Conservation (phyloP, 371 early-diverging fungal species). For the Apophysomyces ossiformis region DNA sequence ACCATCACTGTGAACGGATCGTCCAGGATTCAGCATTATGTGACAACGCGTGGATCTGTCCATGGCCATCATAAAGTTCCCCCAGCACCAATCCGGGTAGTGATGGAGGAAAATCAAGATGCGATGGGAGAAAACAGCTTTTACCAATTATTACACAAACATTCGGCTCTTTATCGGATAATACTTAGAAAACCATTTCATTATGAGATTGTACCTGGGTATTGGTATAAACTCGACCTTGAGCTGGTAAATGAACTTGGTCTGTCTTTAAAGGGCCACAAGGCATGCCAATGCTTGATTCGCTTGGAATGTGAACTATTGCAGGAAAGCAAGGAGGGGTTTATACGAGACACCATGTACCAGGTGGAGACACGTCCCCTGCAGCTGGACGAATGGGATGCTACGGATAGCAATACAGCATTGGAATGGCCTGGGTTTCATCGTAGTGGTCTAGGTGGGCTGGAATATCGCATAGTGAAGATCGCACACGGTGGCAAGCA, state of each 20-base stretch:
- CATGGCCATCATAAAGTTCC: background rate
- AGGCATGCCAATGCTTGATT: conserved; percentile 21
- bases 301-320: conserved; percentile 23
- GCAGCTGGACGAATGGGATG: conserved; percentile 41
- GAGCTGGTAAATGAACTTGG: conserved; percentile 45
- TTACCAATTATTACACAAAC: conserved; percentile 20
- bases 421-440: conserved; percentile 32
- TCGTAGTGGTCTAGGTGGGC: conserved; percentile 32
- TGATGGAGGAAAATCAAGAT: background rate
- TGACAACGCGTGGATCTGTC: background rate
- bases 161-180: conserved; percentile 34
- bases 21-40: background rate
- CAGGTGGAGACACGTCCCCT: conserved; percentile 27
- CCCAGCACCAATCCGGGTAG: background rate
- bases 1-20: conserved; percentile 5
- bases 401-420: background rate
- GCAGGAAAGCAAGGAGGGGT: conserved; percentile 2
- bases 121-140: background rate
- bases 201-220: conserved; percentile 15
- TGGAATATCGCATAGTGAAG: conserved; percentile 32
- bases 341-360: background rate
- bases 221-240: conserved; percentile 43
- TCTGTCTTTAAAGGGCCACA: conserved; percentile 17
- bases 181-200: conserved; percentile 22
- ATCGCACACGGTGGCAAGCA: conserved; percentile 1